phyloP scores from a whole-genome alignment of 106 monocot genomes.

The Phalaenopsis aphrodite region DNA sequence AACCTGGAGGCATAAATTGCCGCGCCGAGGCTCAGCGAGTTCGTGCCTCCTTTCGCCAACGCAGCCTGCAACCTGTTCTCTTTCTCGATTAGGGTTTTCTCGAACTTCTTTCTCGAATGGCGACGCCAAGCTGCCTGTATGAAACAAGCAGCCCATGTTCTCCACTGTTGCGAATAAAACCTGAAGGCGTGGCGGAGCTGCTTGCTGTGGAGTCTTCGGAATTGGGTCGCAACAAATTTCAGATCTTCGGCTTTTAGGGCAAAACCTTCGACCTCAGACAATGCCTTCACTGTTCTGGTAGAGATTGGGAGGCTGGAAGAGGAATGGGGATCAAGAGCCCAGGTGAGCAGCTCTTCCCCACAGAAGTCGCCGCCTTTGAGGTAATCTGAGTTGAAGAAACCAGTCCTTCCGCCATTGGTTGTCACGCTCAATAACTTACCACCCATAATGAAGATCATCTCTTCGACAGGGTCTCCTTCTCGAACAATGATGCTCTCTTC shows the following conservation, averaged over 20 bases:
- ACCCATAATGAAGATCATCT: constrained; percentile 64
- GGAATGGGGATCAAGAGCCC: constrained; percentile 56
- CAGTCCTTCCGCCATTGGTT: constrained; percentile 62
- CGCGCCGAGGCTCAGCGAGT: constrained; percentile 42
- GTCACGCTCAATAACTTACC: constrained; percentile 48
- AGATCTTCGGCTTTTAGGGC: constrained; percentile 43
- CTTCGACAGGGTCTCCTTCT: constrained; percentile 51
- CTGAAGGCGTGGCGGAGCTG: constrained; percentile 53
- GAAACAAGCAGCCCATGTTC: constrained; percentile 64
- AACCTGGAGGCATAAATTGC: constrained; percentile 52
- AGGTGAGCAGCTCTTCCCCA: constrained; percentile 59
- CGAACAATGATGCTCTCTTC: constrained; percentile 40
- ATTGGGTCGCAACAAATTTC: constrained; percentile 62
- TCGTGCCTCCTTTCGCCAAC: constrained; percentile 11
- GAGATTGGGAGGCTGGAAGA: constrained; percentile 49
- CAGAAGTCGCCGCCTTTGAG: constrained; percentile 58
- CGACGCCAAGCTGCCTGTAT: constrained; percentile 60
- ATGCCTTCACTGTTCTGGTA: constrained; percentile 49
- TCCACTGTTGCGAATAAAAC: constrained; percentile 58
- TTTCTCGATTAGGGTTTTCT: constrained; percentile 35
- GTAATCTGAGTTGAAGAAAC: constrained; percentile 48
- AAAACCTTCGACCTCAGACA: constrained; percentile 57
- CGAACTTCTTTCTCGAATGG: constrained; percentile 38
- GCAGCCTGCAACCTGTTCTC: constrained; percentile 42
- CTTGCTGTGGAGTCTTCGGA: constrained; percentile 61